Evolutionary conservation across 129 eudicot genomes (phyloP).

Genomic region (Arctium lappa): DNA sequence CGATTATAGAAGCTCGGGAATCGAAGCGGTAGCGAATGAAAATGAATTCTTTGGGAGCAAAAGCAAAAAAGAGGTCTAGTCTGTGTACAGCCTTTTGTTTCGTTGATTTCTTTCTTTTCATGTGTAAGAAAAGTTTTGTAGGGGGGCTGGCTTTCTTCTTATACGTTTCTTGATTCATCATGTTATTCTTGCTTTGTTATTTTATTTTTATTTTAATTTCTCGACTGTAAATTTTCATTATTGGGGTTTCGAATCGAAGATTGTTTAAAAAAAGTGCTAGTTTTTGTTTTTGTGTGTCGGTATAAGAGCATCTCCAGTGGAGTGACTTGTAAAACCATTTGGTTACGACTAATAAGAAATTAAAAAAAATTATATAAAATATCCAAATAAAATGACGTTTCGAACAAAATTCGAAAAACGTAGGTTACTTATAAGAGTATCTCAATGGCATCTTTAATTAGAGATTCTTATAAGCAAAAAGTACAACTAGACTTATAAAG

Average conservation of each 20-base stretch:
- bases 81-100: slow-evolving; percentile 79
- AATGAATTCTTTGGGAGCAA: slow-evolving; percentile 16
- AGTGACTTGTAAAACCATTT: too few species aligned
- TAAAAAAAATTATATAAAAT: too few species aligned
- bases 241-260: slow-evolving; percentile 15
- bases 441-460: too few species aligned
- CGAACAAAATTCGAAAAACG: too few species aligned
- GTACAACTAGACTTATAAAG: too few species aligned
- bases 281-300: not conserved
- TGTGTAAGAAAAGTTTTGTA: slow-evolving; percentile 91
- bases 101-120: slow-evolving; percentile 33
- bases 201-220: not conserved
- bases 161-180: slow-evolving; percentile 23
- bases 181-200: slow-evolving; percentile 9
- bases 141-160: slow-evolving; percentile 48
- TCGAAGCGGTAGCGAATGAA: not conserved
- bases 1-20: not conserved
- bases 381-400: too few species aligned
- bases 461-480: too few species aligned
- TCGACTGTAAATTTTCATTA: slow-evolving; percentile 20
- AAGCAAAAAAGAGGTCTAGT: slow-evolving; percentile 12
- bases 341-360: too few species aligned
- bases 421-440: too few species aligned
- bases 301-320: too few species aligned
- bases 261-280: not conserved